A percentile compares a stretch with the other conserved stretches of the same genome.
Evolutionary conservation across 2,329 filamentous ascomycete genomes (phyloP).

Genomic region (Cladorrhinum sp.): DNA sequence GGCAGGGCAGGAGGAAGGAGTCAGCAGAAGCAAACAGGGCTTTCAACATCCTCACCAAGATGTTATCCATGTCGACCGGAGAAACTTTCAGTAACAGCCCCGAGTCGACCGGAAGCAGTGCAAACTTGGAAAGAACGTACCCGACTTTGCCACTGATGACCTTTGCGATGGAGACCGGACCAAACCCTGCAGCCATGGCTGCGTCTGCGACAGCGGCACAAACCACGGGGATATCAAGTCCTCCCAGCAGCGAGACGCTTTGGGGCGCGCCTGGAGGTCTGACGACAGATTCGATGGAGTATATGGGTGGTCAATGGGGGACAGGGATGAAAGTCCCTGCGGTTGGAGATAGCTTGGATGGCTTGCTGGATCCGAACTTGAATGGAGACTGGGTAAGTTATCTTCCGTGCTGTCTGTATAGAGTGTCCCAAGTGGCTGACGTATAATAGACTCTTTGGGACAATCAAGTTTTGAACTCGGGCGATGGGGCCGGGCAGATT

Average conservation of each 20-base stretch:
- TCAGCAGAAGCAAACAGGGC: slow-evolving; percentile 31
- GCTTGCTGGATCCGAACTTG: slow-evolving; percentile 15
- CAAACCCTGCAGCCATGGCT: slow-evolving; percentile 2
- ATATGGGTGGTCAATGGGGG: not conserved
- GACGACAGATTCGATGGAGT: not conserved
- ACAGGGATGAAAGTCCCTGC: not conserved
- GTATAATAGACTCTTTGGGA: slow-evolving; percentile 26
- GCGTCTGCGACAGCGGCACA: not conserved
- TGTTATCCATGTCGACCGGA: slow-evolving; percentile 31
- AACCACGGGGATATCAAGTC: not conserved
- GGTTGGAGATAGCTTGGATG: slow-evolving; percentile 8
- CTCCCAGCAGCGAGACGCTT: not conserved
- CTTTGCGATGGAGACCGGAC: not conserved
- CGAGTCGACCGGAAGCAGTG: slow-evolving; percentile 20
- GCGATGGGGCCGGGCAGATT: slow-evolving; percentile 27
- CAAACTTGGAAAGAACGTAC: not conserved
- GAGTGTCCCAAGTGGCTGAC: slow-evolving; percentile 1
- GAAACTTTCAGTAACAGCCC: slow-evolving; percentile 27
- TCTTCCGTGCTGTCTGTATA: not conserved
- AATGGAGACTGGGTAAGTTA: slow-evolving; percentile 17
- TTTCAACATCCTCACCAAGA: slow-evolving; percentile 32
- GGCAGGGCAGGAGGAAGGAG: slow-evolving; percentile 27
- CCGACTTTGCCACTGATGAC: not conserved
- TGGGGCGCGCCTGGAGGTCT: not conserved
- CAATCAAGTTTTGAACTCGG: slow-evolving; percentile 28